These are phyloP conservation scores for Blepharisma japonicum DNA, from an alignment of 73 alveolate genomes.

Conservation along the genomic window DNA sequence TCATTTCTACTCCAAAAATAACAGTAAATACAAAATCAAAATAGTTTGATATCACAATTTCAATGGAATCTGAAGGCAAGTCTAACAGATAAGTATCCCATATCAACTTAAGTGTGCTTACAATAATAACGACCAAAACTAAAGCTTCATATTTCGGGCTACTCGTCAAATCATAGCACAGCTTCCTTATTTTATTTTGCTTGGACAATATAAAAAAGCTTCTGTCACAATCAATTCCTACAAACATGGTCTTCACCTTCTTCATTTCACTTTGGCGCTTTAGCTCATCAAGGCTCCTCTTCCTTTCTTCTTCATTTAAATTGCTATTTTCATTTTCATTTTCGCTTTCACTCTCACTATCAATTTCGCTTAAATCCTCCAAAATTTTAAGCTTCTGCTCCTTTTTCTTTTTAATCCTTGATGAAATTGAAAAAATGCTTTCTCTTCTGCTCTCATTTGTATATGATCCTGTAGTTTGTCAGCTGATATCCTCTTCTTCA, in stretches of 20 bases:
- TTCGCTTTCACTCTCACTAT: too few species aligned
- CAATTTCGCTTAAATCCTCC: too few species aligned
- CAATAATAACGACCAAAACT: conserved; percentile 68
- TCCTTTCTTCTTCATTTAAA: too few species aligned
- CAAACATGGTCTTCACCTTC: neutral
- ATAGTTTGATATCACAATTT: neutral
- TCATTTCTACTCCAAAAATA: neutral
- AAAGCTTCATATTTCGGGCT: conserved; percentile 69
- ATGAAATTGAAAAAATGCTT: too few species aligned
- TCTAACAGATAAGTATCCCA: conserved; percentile 76
- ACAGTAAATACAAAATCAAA: conserved; percentile 76
- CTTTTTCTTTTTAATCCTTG: too few species aligned
- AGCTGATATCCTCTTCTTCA: conserved; percentile 47
- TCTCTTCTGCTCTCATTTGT: too few species aligned
- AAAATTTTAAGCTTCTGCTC: too few species aligned
- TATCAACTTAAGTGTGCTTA: conserved; percentile 80
- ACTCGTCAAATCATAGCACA: conserved; percentile 59
- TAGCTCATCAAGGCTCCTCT: too few species aligned
- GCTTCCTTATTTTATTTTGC: conserved; percentile 67
- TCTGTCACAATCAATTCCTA: conserved; percentile 30
- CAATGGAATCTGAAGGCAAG: neutral
- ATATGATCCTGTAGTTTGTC: too few species aligned
- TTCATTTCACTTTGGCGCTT: neutral
- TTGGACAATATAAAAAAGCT: conserved; percentile 72
- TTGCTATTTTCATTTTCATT: too few species aligned